Evolutionary conservation across 441 rosid species (phyloP).

Genomic region (Croton setiger): DNA sequence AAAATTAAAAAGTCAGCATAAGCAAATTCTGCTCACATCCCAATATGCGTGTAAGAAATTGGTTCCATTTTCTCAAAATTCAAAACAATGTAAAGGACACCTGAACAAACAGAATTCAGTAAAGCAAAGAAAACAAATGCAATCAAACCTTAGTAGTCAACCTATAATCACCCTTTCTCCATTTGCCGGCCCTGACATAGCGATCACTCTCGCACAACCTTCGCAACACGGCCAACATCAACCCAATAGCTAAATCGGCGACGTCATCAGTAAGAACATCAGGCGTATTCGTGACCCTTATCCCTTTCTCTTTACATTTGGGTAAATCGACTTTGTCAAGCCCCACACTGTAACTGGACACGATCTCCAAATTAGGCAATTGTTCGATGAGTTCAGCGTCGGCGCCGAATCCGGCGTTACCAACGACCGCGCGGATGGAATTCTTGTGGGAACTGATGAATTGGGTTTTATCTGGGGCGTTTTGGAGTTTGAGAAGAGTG

Average conservation of each 20-base stretch:
- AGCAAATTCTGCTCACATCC: not conserved
- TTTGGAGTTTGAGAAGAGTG: conserved; percentile 59
- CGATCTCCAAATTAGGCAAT: conserved; percentile 75
- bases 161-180: conserved; percentile 61
- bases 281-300: conserved; percentile 84
- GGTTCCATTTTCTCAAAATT: not conserved
- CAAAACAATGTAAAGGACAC: not conserved
- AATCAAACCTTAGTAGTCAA: conserved; percentile 69
- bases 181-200: conserved; percentile 66
- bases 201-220: conserved; percentile 73
- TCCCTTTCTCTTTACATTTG: conserved; percentile 74
- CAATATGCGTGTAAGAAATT: not conserved
- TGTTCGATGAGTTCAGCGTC: conserved; percentile 65
- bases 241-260: conserved; percentile 85
- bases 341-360: conserved; percentile 78
- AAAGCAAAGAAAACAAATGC: not conserved
- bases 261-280: conserved; percentile 90
- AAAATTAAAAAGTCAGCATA: not conserved
- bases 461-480: conserved; percentile 41
- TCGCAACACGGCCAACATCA: conserved; percentile 72
- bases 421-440: conserved; percentile 83
- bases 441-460: conserved; percentile 44
- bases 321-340: conserved; percentile 83
- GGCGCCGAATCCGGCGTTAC: conserved; percentile 51
- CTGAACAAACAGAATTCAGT: conserved; percentile 2